These are phyloP conservation scores for Phytophthora brassicae DNA, from an alignment of 352 stramenopile species.

Conservation along the genomic window DNA sequence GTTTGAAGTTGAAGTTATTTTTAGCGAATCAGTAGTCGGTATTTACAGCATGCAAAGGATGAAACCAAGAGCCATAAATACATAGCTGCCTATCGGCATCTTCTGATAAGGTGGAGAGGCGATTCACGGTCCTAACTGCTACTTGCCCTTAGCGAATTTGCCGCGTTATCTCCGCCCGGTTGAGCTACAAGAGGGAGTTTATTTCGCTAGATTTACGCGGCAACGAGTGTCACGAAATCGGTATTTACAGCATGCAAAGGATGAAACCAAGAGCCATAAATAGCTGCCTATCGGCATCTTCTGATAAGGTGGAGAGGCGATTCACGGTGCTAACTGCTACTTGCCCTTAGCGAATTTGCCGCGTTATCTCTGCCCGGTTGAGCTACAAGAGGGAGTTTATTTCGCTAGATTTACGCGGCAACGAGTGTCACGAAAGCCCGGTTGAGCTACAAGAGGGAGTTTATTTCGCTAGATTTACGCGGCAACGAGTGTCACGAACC, in stretches of 20 bases:
- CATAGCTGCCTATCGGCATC: conserved; percentile 14
- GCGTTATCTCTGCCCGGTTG: no score
- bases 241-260: conserved; percentile 11
- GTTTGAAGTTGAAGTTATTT: conserved; percentile 27
- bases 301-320: conserved; percentile 28
- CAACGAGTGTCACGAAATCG: no score
- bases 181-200: no score
- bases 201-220: no score
- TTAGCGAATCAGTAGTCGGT: conserved; percentile 22
- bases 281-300: conserved; percentile 4
- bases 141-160: no score
- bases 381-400: no score
- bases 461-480: conserved; percentile 20
- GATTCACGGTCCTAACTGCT: conserved; percentile 26
- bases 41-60: conserved; percentile 9
- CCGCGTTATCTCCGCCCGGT: no score
- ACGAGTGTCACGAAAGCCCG: no score
- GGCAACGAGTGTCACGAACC: background rate
- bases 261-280: conserved; percentile 27
- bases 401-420: no score
- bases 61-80: conserved; percentile 31
- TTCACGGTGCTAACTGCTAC: conserved; percentile 26
- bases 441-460: conserved; percentile 18
- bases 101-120: conserved; percentile 27
- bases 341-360: no score